A percentile compares a stretch with the other conserved stretches of the same genome.
phyloP scores from a whole-genome alignment of 2,329 filamentous ascomycete species.

The Rhynchosporium graminicola region DNA sequence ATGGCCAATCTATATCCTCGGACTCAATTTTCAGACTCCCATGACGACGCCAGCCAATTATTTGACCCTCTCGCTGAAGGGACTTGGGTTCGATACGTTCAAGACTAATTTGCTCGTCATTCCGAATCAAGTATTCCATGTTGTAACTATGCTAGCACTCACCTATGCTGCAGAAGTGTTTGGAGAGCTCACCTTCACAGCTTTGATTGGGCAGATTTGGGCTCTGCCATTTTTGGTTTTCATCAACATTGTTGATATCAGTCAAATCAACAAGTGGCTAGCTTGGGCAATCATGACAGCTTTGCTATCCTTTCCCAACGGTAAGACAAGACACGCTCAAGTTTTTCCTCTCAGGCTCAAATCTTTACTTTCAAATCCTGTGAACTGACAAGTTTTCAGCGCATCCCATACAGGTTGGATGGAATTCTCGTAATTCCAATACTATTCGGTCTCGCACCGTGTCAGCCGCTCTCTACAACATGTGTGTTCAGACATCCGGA shows the following conservation, averaged over 20 bases:
- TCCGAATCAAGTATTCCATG: slow-evolving; percentile 52
- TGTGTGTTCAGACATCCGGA: slow-evolving; percentile 48
- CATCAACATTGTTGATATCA: slow-evolving; percentile 44
- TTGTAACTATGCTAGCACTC: slow-evolving; percentile 43
- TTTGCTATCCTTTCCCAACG: slow-evolving; percentile 42
- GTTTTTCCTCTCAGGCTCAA: background rate
- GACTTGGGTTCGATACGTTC: slow-evolving; percentile 61
- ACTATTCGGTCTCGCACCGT: slow-evolving; percentile 63
- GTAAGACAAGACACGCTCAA: background rate
- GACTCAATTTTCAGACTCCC: slow-evolving; percentile 54
- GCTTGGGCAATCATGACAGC: slow-evolving; percentile 47
- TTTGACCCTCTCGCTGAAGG: slow-evolving; percentile 58
- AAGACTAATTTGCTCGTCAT: slow-evolving; percentile 64
- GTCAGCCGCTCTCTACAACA: slow-evolving; percentile 63
- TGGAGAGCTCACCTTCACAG: slow-evolving; percentile 52
- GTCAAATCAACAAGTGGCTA: slow-evolving; percentile 45
- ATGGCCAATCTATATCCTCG: slow-evolving; percentile 52
- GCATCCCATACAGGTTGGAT: slow-evolving; percentile 51
- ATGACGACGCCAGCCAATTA: slow-evolving; percentile 51
- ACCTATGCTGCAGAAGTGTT: slow-evolving; percentile 48
- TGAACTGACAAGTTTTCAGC: slow-evolving; percentile 32
- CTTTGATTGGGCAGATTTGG: slow-evolving; percentile 57
- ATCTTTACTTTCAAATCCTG: too few species aligned
- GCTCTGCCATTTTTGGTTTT: slow-evolving; percentile 57
- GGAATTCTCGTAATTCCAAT: slow-evolving; percentile 59